phyloP scores from a whole-genome alignment of 345 rosid genomes.

The Lepidium didymum region DNA sequence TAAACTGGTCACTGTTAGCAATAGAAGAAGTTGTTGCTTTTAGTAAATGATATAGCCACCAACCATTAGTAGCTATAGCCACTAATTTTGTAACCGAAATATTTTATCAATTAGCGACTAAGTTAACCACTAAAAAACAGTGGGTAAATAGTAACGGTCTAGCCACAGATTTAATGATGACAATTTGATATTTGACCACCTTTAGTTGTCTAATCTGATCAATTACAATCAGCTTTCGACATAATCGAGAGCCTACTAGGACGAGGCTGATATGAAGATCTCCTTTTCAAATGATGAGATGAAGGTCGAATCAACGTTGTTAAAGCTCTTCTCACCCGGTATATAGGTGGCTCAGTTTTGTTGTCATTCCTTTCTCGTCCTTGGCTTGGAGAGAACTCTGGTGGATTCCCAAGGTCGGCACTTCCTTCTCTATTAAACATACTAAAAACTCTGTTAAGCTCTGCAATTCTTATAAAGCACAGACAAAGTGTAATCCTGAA shows the following conservation, averaged over 20 bases:
- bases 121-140: no score
- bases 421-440: conserved; percentile 15
- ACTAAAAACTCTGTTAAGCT: background rate
- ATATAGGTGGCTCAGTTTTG: background rate
- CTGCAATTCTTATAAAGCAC: background rate
- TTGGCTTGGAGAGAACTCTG: background rate
- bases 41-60: no score
- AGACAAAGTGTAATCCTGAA: background rate
- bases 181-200: no score
- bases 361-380: background rate
- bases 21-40: no score
- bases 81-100: no score
- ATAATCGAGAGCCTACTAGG: conserved; percentile 68
- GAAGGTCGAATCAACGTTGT: conserved; percentile 87
- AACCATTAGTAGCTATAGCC: no score
- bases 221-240: conserved; percentile 39
- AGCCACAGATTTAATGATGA: no score
- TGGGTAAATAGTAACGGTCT: no score
- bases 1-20: no score
- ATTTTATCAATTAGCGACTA: no score
- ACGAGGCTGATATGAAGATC: conserved; percentile 53
- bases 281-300: conserved; percentile 69
- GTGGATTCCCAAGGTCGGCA: background rate
- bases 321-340: conserved; percentile 77
- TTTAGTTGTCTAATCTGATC: background rate